Evolutionary conservation across 371 early-diverging fungal species (phyloP), one percentile per base, ranked within the genome.

Genomic region (Sporodiniella umbellata): DNA sequence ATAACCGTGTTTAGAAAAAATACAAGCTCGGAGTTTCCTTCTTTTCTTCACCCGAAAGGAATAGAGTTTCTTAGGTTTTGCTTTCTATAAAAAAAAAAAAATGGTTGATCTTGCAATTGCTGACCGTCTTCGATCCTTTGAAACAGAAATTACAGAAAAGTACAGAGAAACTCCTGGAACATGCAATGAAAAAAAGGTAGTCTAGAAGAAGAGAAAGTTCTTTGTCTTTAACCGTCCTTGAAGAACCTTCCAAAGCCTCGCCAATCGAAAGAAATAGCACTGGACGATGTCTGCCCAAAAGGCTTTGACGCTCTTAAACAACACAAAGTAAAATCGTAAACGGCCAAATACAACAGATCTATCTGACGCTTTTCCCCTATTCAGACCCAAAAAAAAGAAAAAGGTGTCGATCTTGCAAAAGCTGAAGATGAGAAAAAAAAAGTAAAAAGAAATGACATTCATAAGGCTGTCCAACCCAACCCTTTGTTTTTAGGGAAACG

Each of bases 401-500:
- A 48, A 42, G 18, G 40, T 10, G 21, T 37, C 4, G 22, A 49
- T n/a, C 47, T 60, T 22, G 82, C 75, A 45, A 48, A 62, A 19
- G 70, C 83, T 0, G 56, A 76, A 14, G 58, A 78, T 3, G 80
- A 84, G 33, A 89, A 89, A 54, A 84, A 84, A 46, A 84, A 80
- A 72, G 87, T 86, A 54, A 24, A 33, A 6, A 38, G 11, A 19
- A 26, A 25, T 10, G n/a, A n/a, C n/a, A n/a, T n/a, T n/a, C n/a
- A n/a, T n/a, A n/a, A n/a, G n/a, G n/a, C n/a, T n/a, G n/a, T n/a
- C n/a, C n/a, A n/a, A n/a, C n/a, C n/a, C n/a, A n/a, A n/a, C n/a
- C 21, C 23, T 38, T 8, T 19, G 24, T 6, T 24, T 37, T 30
- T 40, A 89, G 86, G 95, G 94, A 12, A 95, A 95, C 60, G 76